Percentiles rank a stretch among this genome's conserved stretches.
phyloP scores from a whole-genome alignment of 495 filamentous ascomycete genomes.

The Annulohypoxylon stygium region DNA sequence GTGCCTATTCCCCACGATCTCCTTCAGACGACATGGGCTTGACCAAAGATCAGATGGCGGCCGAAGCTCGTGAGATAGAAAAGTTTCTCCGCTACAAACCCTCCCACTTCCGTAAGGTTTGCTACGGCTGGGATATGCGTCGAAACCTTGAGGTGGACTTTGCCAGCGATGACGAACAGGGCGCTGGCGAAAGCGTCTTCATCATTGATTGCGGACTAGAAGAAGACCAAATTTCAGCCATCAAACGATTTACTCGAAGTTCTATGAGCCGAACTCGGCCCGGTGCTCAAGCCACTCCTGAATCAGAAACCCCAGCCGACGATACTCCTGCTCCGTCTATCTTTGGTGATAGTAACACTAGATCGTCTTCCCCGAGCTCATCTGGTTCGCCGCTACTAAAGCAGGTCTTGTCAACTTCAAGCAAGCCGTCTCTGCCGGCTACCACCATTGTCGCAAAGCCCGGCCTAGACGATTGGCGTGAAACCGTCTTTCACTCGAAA shows the following conservation, averaged over 20 bases:
- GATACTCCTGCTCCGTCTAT: conserved; percentile 44
- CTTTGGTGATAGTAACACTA: conserved; percentile 46
- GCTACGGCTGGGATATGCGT: conserved; percentile 92
- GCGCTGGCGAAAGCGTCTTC: conserved; percentile 79
- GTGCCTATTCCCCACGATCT: conserved; percentile 63
- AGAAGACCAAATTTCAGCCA: conserved; percentile 59
- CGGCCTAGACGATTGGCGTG: conserved; percentile 55
- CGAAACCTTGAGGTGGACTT: conserved; percentile 90
- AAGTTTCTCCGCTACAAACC: conserved; percentile 80
- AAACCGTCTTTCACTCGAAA: conserved; percentile 51
- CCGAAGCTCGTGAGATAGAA: conserved; percentile 86
- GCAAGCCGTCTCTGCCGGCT: conserved; percentile 36
- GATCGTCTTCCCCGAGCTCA: conserved; percentile 35
- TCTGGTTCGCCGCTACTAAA: conserved; percentile 35
- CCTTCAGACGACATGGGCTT: conserved; percentile 73
- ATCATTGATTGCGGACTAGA: conserved; percentile 78
- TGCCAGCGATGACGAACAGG: conserved; percentile 78
- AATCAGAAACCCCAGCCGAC: conserved; percentile 32
- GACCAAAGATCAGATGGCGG: conserved; percentile 73
- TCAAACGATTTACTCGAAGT: conserved; percentile 52
- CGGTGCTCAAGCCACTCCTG: conserved; percentile 28
- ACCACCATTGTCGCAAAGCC: conserved; percentile 3
- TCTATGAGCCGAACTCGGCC: conserved; percentile 30
- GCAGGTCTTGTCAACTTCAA: conserved; percentile 29
- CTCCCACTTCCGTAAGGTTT: conserved; percentile 80